Evolutionary conservation across 345 rosid genomes (phyloP), one percentile per base, ranked within the genome.

Genomic region (Draba incana): DNA sequence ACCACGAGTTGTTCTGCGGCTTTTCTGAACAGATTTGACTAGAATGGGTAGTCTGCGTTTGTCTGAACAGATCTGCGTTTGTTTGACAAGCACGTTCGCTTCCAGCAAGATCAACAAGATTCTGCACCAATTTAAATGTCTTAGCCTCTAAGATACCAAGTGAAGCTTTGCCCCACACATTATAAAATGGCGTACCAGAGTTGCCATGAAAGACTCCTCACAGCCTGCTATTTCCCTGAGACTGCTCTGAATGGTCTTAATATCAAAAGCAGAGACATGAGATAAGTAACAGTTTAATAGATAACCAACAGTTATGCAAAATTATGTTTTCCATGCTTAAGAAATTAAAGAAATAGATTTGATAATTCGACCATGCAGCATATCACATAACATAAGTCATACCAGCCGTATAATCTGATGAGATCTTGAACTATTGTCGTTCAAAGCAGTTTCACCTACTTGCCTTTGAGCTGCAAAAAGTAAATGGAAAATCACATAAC

Each of bases 81-180:
- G 98, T 93, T 79, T 88, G 96, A 66, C 85, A 81, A 53, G 83
- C 90, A 63, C 97, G 97, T 70, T 92, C 98, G 70, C 98, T 92
- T 74, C 98, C 98, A 74, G 97, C 98, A 58, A 93, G 97, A 80
- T 93, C 98, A 70, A 93, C 97, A 48, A 93, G 92, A 81, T 93
- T 92, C 98, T 92, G 86, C 66, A 74, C 56, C 59, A 63, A 71
- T 80, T 6, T 30, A 28, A 63, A 4, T 48, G 74, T 61, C 64
- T 54, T 48, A 68, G 59, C 51, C 47, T 51, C 69, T 39, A 51
- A 5, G 41, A 14, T 55, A 57, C 46, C 49, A 55, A 67, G 47
- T 30, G 60, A 63, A 37, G 39, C 28, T 53, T 38, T 50, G 67
- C 69, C 69, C 39, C 50, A n/a, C 23, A 30, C 28, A 67, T 64